Evolutionary conservation across 1,284 basidiomycete genomes (phyloP), one percentile per base, ranked within the genome.

Genomic region (Sanghuangporus sanghuang): DNA sequence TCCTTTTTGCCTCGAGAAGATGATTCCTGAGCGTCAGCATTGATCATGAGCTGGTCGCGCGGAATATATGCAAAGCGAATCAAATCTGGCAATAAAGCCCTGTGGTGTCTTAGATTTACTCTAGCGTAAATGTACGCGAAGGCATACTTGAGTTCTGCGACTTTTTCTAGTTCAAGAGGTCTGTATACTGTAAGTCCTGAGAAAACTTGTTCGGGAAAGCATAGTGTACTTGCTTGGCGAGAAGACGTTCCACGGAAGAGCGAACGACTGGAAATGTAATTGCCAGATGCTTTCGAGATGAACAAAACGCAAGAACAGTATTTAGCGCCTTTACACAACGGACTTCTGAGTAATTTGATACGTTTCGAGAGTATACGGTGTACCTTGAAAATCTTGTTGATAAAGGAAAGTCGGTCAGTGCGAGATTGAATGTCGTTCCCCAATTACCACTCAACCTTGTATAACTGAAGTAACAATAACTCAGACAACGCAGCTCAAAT

Each of bases 231-330:
- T 68, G 90, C 92, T 85, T 78, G 70, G 90, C 91, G 8, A 94
- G 76, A 14, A 95, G 78, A 49, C 81, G 79, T 75, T 96, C 92
- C 0, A 94, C 92, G 32, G 92, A 92, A 11, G 81, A 81, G 55
- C 89, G 83, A 42, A 96, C 82, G 6, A 86, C 83, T 4, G 87
- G 80, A 71, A 94, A 95, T 0, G 92, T 94, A 2, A 86, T 88
- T 2, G 92, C 89, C 58, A 96, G 76, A 67, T 93, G 87, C 69
- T 93, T 93, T 68, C 92, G 82, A 0, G 92, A 89, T 2, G 91
- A 90, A 62, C 93, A 84, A 70, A 96, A 96, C 0, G 92, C 93
- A 59, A 95, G 85, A 2, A 96, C 92, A 4, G 93, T 95, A 69
- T 95, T 96, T 64, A 96, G 77, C 16, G 94, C 92, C 89, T 95